Base-by-base conservation (phyloP, 2,329 filamentous ascomycete genomes). In the Atkinsonella hypoxylon region DNA sequence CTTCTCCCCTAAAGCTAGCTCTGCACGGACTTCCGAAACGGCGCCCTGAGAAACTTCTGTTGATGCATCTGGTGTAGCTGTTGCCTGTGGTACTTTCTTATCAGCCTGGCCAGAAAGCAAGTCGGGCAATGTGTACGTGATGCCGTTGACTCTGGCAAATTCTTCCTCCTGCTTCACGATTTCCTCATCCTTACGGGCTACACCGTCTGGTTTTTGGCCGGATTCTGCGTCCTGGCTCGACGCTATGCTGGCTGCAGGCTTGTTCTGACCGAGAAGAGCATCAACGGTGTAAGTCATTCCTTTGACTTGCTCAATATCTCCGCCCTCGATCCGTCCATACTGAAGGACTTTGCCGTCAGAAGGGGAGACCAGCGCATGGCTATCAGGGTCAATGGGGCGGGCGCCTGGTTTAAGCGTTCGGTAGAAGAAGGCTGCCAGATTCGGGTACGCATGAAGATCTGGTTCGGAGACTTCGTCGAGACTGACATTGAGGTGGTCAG, bases 251-350 rank as follows among this genome's bases (percentile, higher is more conserved):
- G 76, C 67, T 5, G 74, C 64, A 38, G 78, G 78, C 6, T 75
- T 78, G 54, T 74, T 73, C 56, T 79, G 82, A 48, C 93, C 93
- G 2, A 98, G 77, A 1, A 98, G 77, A 8, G 93, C 90, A 64
- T 98, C 93, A 50, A 98, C 79, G 57, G 85, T 95, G 69, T 98
- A 98, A 1, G 93, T 98, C 77, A 98, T 93, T 53, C 93, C 93
- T 70, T 98, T 98, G 56, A 98, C 91, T 70, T 98, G 93, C 67
- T 98, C 93, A 42, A 98, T 94, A 62, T 96, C 89, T 45, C 91
- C 90, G 60, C 90, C 82, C 61, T 94, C 85, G 51, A 98, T 96
- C 59, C 82, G 83, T 11, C 93, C 93, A 59, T 89, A 96, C 61
- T 97, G 91, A 26, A 98, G 78, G 44, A 98, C 78, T 56, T 86